Percentiles rank a stretch among this genome's conserved stretches.
Evolutionary conservation across 352 stramenopile species (phyloP).

Genomic region (Plasmopara viticola): DNA sequence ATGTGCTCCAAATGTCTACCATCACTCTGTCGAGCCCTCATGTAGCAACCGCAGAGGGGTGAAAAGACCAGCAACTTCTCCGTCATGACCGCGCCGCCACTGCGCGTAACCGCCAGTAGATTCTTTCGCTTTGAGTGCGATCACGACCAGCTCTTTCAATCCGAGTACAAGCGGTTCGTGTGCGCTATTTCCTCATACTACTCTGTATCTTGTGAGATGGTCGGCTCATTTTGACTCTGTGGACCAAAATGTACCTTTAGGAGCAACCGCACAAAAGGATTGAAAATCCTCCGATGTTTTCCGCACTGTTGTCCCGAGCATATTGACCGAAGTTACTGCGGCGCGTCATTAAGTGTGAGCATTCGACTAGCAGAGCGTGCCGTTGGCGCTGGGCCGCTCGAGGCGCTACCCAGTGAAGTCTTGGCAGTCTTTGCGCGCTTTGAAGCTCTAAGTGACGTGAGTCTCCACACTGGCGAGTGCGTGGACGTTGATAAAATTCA

Average conservation of each 20-base stretch:
- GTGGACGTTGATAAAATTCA: conserved; percentile 38
- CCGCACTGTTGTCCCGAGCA: conserved; percentile 69
- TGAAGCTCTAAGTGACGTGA: conserved; percentile 29
- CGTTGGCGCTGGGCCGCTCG: conserved; percentile 4
- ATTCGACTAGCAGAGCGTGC: conserved; percentile 21
- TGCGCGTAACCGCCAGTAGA: not conserved
- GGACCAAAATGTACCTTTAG: conserved; percentile 7
- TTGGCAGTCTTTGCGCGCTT: conserved; percentile 34
- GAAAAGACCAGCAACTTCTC: not conserved
- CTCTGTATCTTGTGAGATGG: too few relatives aligned
- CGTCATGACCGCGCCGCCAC: not conserved
- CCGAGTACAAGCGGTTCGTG: conserved; percentile 62
- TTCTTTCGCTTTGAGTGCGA: conserved; percentile 4
- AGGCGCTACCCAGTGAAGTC: conserved; percentile 11
- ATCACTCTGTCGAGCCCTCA: not conserved
- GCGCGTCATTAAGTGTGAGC: conserved; percentile 43
- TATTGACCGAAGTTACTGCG: conserved; percentile 69
- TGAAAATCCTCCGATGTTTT: conserved; percentile 69
- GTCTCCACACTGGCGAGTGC: conserved; percentile 34
- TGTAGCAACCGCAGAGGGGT: not conserved
- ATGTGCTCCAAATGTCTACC: not conserved
- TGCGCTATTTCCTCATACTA: not conserved
- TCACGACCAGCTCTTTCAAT: conserved; percentile 1
- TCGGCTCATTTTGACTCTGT: too few relatives aligned
- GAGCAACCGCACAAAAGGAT: conserved; percentile 65